phyloP scores from a whole-genome alignment of 192 early-diverging fungal species.

The Entomortierella beljakovae region DNA sequence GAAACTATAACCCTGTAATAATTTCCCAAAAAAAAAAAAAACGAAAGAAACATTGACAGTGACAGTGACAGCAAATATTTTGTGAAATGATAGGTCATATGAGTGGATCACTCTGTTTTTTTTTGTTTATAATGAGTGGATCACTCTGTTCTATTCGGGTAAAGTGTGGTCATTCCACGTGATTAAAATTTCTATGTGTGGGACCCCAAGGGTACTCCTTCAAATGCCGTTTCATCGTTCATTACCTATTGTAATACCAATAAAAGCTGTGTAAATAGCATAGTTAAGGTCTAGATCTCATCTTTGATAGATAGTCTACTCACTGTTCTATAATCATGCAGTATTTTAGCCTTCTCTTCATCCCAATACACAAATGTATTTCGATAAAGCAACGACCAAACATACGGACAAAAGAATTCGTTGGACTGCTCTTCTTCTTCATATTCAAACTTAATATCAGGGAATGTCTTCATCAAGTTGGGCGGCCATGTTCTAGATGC shows the following conservation, averaged over 20 bases:
- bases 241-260: constrained; percentile 16
- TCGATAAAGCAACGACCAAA: constrained; percentile 71
- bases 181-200: constrained; percentile 9
- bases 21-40: background rate
- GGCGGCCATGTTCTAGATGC: constrained; percentile 72
- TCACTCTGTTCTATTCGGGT: background rate
- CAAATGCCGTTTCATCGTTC: constrained; percentile 44
- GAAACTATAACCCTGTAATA: too few species aligned
- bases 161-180: background rate
- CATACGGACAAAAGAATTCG: constrained; percentile 77
- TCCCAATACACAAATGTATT: constrained; percentile 78
- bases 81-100: too few species aligned
- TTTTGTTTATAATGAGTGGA: background rate
- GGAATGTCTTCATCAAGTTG: constrained; percentile 64
- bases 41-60: background rate
- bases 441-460: constrained; percentile 76
- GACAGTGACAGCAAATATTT: background rate
- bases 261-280: background rate
- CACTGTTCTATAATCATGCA: constrained; percentile 55
- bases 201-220: constrained; percentile 25
- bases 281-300: background rate
- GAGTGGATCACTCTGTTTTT: too few species aligned
- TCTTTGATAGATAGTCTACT: too few species aligned
- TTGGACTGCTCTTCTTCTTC: constrained; percentile 67
- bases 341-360: constrained; percentile 66